phyloP scores from a whole-genome alignment of 495 filamentous ascomycete species.

The Alectoria sarmentosa region DNA sequence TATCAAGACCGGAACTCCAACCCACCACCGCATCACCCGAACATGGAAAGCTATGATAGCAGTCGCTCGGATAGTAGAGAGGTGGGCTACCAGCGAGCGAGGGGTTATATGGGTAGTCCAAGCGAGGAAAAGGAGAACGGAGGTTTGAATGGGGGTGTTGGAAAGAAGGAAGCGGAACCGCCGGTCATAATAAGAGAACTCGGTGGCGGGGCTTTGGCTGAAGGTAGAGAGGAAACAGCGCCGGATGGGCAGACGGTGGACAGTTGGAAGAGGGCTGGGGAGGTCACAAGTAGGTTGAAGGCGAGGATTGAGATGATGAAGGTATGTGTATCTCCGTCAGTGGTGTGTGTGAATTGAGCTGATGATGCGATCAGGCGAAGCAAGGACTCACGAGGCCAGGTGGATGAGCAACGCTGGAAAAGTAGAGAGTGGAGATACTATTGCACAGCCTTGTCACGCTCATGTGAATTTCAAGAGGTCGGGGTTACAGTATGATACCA shows the following conservation, averaged over 20 bases:
- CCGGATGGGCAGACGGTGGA: slow-evolving; percentile 59
- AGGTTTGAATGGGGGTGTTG: slow-evolving; percentile 34
- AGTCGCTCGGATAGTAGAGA: slow-evolving; percentile 13
- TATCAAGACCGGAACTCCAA: slow-evolving; percentile 45
- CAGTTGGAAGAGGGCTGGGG: slow-evolving; percentile 97
- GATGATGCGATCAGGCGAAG: slow-evolving; percentile 3
- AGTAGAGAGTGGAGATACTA: not conserved
- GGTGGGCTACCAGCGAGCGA: slow-evolving; percentile 31
- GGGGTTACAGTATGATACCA: not conserved
- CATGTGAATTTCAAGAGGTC: too few relatives aligned
- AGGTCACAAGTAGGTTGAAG: slow-evolving; percentile 96
- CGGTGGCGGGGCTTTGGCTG: slow-evolving; percentile 7
- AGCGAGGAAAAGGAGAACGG: slow-evolving; percentile 81
- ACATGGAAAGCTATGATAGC: slow-evolving; percentile 16
- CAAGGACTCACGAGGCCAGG: slow-evolving; percentile 17
- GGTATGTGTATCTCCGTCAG: slow-evolving; percentile 36
- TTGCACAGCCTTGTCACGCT: not conserved
- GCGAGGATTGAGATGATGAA: slow-evolving; percentile 89
- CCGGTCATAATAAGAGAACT: slow-evolving; percentile 27
- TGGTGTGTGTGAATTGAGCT: not conserved
- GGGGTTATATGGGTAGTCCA: slow-evolving; percentile 65
- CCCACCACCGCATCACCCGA: slow-evolving; percentile 14
- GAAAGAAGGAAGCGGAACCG: slow-evolving; percentile 19
- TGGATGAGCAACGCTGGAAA: not conserved
- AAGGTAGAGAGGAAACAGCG: slow-evolving; percentile 20